Percentiles rank a stretch among this genome's conserved stretches.
Conservation (phyloP, 2,329 filamentous ascomycete species). For the Rutstroemia sp. region DNA sequence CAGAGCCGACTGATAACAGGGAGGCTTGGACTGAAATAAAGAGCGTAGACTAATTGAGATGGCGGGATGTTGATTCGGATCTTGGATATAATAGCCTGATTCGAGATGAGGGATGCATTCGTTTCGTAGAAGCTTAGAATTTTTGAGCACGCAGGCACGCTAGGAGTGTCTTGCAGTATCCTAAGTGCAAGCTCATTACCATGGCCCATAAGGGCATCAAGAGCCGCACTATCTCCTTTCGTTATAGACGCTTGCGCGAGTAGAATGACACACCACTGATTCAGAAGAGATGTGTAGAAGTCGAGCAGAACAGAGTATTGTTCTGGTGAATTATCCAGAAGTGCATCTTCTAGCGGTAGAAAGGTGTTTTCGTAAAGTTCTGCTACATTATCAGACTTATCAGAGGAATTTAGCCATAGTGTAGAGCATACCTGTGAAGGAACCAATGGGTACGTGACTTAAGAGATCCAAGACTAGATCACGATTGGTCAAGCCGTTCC, state of each 20-base stretch:
- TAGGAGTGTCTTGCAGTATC: constrained; percentile 47
- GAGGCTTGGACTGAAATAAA: constrained; percentile 60
- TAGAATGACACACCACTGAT: constrained; percentile 46
- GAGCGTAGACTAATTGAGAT: constrained; percentile 58
- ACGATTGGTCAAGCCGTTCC: constrained; percentile 53
- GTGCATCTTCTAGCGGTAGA: constrained; percentile 41
- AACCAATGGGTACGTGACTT: constrained; percentile 44
- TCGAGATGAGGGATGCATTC: constrained; percentile 48
- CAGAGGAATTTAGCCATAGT: too few relatives aligned
- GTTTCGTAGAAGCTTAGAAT: constrained; percentile 66
- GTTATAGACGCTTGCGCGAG: constrained; percentile 31
- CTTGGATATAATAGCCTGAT: constrained; percentile 41
- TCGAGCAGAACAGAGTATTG: constrained; percentile 54
- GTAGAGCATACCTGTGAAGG: constrained; percentile 45
- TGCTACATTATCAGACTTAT: constrained; percentile 24
- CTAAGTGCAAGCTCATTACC: constrained; percentile 51
- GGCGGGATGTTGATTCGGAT: constrained; percentile 64
- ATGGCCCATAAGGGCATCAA: constrained; percentile 40
- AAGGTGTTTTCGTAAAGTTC: constrained; percentile 45
- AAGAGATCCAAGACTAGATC: constrained; percentile 51
- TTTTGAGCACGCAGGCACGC: constrained; percentile 40
- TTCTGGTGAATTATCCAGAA: constrained; percentile 41
- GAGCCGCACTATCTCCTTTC: constrained; percentile 15
- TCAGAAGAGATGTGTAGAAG: constrained; percentile 62
- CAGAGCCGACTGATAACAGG: constrained; percentile 62